Evolutionary conservation across 2,329 filamentous ascomycete species (phyloP), one percentile per base, ranked within the genome.

Genomic region (Hymenoscyphus linearis): DNA sequence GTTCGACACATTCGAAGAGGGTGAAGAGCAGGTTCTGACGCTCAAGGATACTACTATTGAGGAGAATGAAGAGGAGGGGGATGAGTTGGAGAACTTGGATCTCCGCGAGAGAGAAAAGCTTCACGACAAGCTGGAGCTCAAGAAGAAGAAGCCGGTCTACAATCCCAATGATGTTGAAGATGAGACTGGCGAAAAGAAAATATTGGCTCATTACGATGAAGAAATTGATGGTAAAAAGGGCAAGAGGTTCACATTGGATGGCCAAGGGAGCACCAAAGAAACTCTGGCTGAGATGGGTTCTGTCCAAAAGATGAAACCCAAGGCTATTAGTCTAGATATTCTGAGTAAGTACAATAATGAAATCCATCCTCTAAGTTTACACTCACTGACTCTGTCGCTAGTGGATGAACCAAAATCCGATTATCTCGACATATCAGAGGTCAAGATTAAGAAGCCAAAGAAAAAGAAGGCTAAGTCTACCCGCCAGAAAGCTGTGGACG

Each of bases 371-470:
- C n/a, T 18, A 4, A n/a, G 12, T 25, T 22, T 68, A 34, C 69
- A 71, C 44, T 63, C 66, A 9, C 76, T 78, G 62, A 74, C 69
- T 18, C 67, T 6, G 54, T 67, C 79, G 57, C 73, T 81, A 72
- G 83, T 87, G 18, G 85, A 90, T 52, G 80, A 83, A 9, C 86
- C 86, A 1, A 78, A 84, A 16, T 96, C 93, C 18, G 95, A 99
- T 74, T 99, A 99, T 73, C 80, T 96, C 65, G 91, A 96, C 64
- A 78, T 88, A 16, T 90, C 89, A 1, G 88, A 95, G 68, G 84
- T 97, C 71, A 99, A 97, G 75, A 83, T 98, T 65, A 96, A 92
- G 77, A 99, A 96, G 74, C 88, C 91, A 0, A 97, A 96, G 76
- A 97, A 88, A 76, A 96, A 93, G 78, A 95, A 93, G 76, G 82